Evolutionary conservation across 768 basidiomycete species (phyloP), one percentile per base, ranked within the genome.

Genomic region (Mycena vitilis): DNA sequence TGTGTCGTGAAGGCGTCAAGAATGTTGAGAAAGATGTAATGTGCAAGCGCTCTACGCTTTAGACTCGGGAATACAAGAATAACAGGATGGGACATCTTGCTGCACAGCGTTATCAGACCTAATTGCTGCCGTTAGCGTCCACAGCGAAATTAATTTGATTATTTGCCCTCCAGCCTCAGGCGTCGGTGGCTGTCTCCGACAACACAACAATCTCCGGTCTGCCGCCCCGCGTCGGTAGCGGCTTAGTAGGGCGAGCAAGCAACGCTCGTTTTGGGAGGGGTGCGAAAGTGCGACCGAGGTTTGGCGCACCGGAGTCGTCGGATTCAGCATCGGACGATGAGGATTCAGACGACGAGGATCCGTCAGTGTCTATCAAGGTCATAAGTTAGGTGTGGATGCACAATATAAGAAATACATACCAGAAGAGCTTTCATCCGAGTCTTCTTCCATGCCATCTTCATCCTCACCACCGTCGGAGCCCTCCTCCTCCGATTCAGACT

Each of bases 181-280:
- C 38, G 22, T 56, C 22, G 40, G n/a, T 57, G 38, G 45, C 57
- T 4, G 68, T 64, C 40, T 64, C 68, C 4, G 63, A 54, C 36
- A 69, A 23, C 20, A 69, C 68, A 4, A 69, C 62, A 22, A 69
- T 69, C 47, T 64, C 62, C 9, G 67, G 67, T 3, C 62, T 55
- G 5, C 51, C 37, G 20, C 49, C 37, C n/a, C 34, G 30, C 8
- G 37, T 49, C 22, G 62, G 67, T 22, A 68, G 30, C 45, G 67
- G 62, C 57, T 59, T 53, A 12, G 57, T 55, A 34, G 42, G 20
- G 6, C 67, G 67, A 38, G 57, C 51, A 36, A 63, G 49, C 25
- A 69, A 20, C n/a, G 67, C 67, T 37, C 67, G 67, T 60, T 56
- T 60, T 9, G 68, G 68, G 13, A 69, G 68, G 11, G 68, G 68